Percentiles rank a stretch among this genome's conserved stretches.
These are phyloP conservation scores for Euphorbia schlechtendalii DNA, from an alignment of 441 rosid genomes.

Conservation along the genomic window DNA sequence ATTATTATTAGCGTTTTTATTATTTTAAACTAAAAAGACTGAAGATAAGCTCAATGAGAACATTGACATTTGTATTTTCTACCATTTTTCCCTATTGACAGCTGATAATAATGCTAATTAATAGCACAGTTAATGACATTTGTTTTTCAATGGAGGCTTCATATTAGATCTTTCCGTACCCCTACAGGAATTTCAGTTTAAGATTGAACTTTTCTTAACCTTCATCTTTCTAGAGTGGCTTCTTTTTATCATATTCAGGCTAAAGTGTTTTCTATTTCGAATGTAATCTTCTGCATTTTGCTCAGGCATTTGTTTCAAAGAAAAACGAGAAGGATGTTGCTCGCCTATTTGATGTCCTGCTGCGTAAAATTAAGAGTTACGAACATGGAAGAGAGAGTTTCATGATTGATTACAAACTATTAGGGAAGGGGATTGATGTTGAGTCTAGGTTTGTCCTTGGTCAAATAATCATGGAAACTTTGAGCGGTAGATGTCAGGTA, in stretches of 20 bases:
- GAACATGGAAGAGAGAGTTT: conserved; percentile 27
- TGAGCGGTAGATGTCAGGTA: conserved; percentile 31
- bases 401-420: conserved; percentile 35
- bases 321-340: conserved; percentile 30
- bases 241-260: background rate
- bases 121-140: background rate
- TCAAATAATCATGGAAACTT: conserved; percentile 62
- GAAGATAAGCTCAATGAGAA: too few relatives aligned
- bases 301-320: conserved; percentile 63
- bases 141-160: background rate
- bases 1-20: background rate
- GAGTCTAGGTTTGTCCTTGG: conserved; percentile 76
- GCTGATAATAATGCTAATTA: background rate
- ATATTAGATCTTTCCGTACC: background rate
- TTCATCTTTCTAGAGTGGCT: background rate
- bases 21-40: background rate
- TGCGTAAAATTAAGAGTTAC: conserved; percentile 33
- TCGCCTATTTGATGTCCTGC: conserved; percentile 41
- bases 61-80: background rate
- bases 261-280: background rate
- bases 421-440: conserved; percentile 46
- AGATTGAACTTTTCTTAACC: background rate
- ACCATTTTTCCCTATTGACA: background rate
- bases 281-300: conserved; percentile 10
- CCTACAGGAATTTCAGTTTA: background rate